Evolutionary conservation across 2,329 filamentous ascomycete species (phyloP).

Genomic region (Monosporascus sp.): DNA sequence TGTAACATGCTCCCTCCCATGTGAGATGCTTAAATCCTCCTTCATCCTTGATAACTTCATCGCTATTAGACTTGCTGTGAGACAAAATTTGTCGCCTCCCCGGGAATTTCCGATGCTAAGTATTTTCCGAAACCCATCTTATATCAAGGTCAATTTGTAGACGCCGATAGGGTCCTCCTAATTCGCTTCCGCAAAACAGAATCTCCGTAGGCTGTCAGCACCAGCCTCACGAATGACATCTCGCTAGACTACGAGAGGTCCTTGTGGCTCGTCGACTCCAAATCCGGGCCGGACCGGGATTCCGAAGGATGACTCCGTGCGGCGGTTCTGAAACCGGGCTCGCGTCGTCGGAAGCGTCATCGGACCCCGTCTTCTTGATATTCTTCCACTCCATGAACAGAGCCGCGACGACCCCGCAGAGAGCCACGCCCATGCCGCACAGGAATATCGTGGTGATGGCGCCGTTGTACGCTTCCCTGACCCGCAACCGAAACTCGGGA

Average conservation of each 20-base stretch:
- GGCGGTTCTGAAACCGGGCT: conserved; percentile 1
- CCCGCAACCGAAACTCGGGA: conserved; percentile 35
- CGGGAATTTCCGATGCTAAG: too few species aligned
- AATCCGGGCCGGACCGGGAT: background rate
- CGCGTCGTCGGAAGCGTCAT: conserved; percentile 1
- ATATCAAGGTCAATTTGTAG: too few species aligned
- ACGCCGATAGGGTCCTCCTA: too few species aligned
- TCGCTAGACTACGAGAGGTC: background rate
- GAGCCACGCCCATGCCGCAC: conserved; percentile 46
- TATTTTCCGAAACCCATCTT: too few species aligned
- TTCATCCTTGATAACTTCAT: too few species aligned
- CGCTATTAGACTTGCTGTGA: too few species aligned
- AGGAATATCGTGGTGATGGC: conserved; percentile 50
- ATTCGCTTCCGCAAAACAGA: too few species aligned
- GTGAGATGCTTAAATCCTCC: too few species aligned
- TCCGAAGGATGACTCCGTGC: background rate
- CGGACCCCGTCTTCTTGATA: conserved; percentile 40
- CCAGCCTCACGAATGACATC: too few species aligned
- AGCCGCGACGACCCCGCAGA: conserved; percentile 43
- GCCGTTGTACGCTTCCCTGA: conserved; percentile 51
- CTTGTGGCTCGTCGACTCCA: background rate
- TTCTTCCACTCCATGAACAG: conserved; percentile 54
- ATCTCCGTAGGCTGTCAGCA: too few species aligned
- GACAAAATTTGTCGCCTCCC: too few species aligned
- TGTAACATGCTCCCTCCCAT: too few species aligned